phyloP scores from a whole-genome alignment of 352 stramenopile species.

The Phytophthora melonis region DNA sequence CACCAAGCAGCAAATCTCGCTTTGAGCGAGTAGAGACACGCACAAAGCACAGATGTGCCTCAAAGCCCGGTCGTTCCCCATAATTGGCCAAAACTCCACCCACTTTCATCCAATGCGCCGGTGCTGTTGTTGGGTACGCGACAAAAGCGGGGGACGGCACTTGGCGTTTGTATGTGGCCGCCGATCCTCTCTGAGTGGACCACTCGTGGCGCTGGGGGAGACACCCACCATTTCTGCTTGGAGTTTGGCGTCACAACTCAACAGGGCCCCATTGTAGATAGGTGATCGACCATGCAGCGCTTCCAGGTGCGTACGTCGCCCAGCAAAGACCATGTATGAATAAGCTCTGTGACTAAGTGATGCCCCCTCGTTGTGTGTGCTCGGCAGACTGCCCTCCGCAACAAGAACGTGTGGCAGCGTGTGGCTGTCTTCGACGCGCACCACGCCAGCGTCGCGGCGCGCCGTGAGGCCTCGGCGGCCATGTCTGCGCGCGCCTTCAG shows the following conservation, averaged over 20 bases:
- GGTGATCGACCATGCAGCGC: conserved; percentile 54
- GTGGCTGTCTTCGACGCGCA: conserved; percentile 55
- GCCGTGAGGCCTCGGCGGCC: conserved; percentile 30
- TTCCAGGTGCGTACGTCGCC: conserved; percentile 55
- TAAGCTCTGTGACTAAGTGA: neutral
- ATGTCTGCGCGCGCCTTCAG: conserved; percentile 54
- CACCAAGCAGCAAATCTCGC: too few species aligned
- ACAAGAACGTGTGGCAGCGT: conserved; percentile 70
- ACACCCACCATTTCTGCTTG: conserved; percentile 40
- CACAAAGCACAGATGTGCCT: too few species aligned
- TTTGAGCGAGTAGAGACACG: too few species aligned
- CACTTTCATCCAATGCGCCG: neutral
- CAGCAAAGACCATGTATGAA: neutral
- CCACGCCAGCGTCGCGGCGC: conserved; percentile 35
- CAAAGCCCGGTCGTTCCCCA: too few species aligned
- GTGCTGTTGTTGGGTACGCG: conserved; percentile 12
- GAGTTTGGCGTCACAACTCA: conserved; percentile 42
- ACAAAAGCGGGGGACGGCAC: conserved; percentile 10
- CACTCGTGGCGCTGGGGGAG: conserved; percentile 2
- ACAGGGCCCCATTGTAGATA: conserved; percentile 7
- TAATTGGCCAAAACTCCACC: neutral
- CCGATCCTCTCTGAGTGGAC: conserved; percentile 12
- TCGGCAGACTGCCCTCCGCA: conserved; percentile 55
- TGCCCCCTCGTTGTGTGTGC: neutral
- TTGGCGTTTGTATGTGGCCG: neutral